Conservation (phyloP, 2,329 filamentous ascomycete genomes). For the Colletotrichum orbiculare region DNA sequence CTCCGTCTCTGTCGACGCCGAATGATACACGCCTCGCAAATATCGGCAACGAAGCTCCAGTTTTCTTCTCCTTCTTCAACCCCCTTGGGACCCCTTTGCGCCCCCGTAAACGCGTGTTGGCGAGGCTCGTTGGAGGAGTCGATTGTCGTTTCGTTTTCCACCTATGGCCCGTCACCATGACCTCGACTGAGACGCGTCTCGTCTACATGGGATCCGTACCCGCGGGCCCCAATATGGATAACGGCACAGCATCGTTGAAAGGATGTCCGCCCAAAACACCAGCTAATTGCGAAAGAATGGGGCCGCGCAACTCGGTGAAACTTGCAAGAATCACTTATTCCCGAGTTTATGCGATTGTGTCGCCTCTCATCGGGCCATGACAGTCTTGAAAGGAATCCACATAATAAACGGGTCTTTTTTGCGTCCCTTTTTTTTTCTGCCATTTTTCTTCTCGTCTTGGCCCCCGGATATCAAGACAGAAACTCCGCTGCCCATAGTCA, state of each 20-base stretch:
- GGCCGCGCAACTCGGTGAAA: neutral
- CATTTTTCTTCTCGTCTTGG: neutral
- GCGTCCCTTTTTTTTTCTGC: neutral
- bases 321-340: conserved; percentile 3
- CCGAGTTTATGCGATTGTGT: conserved; percentile 9
- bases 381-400: neutral
- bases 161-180: too few relatives aligned
- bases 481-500: too few relatives aligned
- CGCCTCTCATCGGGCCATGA: conserved; percentile 2
- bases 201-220: neutral
- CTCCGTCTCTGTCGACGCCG: neutral
- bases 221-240: conserved; percentile 27
- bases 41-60: neutral
- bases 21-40: neutral
- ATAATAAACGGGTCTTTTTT: neutral
- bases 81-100: too few relatives aligned
- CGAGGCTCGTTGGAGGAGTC: too few relatives aligned
- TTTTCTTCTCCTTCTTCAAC: too few relatives aligned
- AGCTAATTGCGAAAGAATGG: conserved; percentile 13
- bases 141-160: too few relatives aligned
- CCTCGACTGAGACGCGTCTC: too few relatives aligned
- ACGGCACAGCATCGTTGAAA: conserved; percentile 10
- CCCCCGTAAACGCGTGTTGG: too few relatives aligned
- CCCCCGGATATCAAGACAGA: too few relatives aligned
- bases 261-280: neutral